Percentiles rank a stretch among this genome's conserved stretches.
Evolutionary conservation across 2,329 filamentous ascomycete species (phyloP).

Genomic region (Rasamsonia emersonii): DNA sequence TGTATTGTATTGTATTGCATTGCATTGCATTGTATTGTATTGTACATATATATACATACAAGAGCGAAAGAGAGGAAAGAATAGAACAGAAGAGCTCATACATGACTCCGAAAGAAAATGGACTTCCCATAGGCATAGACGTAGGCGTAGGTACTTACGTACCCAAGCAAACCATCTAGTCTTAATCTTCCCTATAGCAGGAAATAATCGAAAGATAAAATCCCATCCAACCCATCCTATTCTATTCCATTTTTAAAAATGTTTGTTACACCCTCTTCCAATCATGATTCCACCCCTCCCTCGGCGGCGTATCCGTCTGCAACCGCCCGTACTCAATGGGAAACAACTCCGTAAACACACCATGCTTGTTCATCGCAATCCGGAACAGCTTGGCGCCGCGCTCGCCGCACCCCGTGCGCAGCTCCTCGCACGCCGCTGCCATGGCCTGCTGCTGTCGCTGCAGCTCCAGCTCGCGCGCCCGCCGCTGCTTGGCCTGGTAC

Average conservation of each 20-base stretch:
- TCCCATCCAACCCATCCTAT: too few species aligned
- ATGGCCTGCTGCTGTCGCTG: constrained; percentile 76
- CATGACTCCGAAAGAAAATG: too few species aligned
- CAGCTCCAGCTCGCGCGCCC: constrained; percentile 59
- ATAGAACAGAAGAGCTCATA: too few species aligned
- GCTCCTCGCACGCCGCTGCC: constrained; percentile 74
- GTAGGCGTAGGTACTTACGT: too few species aligned
- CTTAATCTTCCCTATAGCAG: too few species aligned
- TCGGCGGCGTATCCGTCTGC: constrained; percentile 71
- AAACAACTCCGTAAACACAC: constrained; percentile 63
- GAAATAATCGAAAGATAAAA: background rate
- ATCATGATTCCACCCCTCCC: constrained; percentile 80
- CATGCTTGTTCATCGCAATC: constrained; percentile 84
- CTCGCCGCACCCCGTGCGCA: constrained; percentile 48
- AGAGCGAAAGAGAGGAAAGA: constrained; percentile 1
- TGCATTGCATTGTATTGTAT: background rate
- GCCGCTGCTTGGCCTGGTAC: constrained; percentile 60
- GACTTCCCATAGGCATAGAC: too few species aligned
- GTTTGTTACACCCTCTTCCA: constrained; percentile 68
- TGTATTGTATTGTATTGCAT: too few species aligned
- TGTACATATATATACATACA: constrained; percentile 6
- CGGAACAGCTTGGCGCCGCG: constrained; percentile 59
- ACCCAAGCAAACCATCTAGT: too few species aligned
- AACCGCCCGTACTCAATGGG: constrained; percentile 76
- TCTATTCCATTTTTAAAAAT: constrained; percentile 5